A percentile compares a stretch with the other conserved stretches of the same genome.
Evolutionary conservation across 78 protist species (phyloP).

Genomic region (Pigoraptor vietnamica): DNA sequence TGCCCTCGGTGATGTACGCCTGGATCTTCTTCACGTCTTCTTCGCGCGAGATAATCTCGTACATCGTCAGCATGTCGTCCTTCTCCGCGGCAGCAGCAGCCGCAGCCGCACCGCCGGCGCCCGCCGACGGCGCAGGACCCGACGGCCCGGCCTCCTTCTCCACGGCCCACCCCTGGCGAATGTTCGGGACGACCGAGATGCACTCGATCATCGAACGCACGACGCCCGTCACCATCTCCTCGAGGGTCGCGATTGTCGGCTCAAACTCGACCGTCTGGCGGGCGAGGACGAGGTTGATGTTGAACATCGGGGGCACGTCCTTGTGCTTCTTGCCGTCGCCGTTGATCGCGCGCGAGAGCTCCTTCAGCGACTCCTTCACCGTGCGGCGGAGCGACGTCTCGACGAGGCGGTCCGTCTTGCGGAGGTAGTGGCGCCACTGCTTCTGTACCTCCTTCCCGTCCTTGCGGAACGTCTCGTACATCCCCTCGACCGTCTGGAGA

Average conservation of each 20-base stretch:
- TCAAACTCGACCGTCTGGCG: not conserved
- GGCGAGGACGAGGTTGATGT: constrained; percentile 9
- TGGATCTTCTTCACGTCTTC: constrained; percentile 14
- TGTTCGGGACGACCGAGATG: not conserved
- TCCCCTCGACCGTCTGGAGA: not conserved
- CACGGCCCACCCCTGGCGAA: not conserved
- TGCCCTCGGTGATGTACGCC: not conserved
- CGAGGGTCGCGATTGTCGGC: not conserved
- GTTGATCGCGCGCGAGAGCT: constrained; percentile 7
- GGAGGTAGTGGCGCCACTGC: constrained; percentile 51
- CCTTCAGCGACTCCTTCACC: constrained; percentile 37
- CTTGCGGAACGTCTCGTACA: constrained; percentile 24
- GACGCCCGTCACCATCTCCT: not conserved
- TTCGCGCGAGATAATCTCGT: constrained; percentile 17
- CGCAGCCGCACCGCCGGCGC: not conserved
- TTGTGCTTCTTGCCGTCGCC: constrained; percentile 20
- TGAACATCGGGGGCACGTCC: constrained; percentile 18
- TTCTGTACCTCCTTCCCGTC: constrained; percentile 43
- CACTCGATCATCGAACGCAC: not conserved
- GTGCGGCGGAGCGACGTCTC: constrained; percentile 47
- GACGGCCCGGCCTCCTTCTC: not conserved
- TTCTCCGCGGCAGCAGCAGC: not conserved
- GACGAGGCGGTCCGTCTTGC: constrained; percentile 46
- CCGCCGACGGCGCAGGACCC: not conserved
- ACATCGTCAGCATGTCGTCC: not conserved